Conservation (phyloP, 371 early-diverging fungal species). For the Apophysomyces sp. region DNA sequence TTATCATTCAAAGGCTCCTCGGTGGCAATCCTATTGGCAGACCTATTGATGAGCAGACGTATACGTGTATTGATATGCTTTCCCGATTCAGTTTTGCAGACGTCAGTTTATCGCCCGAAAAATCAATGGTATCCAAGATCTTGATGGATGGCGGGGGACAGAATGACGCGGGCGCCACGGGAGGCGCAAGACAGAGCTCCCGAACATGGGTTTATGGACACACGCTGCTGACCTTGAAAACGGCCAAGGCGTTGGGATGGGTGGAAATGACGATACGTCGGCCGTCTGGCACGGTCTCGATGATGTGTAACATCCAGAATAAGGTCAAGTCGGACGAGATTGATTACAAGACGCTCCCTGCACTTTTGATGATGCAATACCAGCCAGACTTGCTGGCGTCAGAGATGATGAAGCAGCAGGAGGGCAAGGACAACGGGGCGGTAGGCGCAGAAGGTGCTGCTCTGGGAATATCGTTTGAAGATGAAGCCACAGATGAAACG, state of each 20-base stretch:
- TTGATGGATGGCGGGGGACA: slow-evolving; percentile 37
- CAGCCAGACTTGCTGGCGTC: slow-evolving; percentile 40
- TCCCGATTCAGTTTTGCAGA: slow-evolving; percentile 82
- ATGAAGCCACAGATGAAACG: slow-evolving; percentile 4
- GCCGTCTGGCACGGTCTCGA: slow-evolving; percentile 77
- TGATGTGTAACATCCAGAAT: slow-evolving; percentile 77
- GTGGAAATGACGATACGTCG: slow-evolving; percentile 82
- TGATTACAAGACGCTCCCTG: slow-evolving; percentile 56
- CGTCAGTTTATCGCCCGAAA: slow-evolving; percentile 60
- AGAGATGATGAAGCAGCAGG: slow-evolving; percentile 1
- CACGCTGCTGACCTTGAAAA: slow-evolving; percentile 73
- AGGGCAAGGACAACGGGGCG: background rate
- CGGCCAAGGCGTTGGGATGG: slow-evolving; percentile 69
- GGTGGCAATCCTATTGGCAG: slow-evolving; percentile 41
- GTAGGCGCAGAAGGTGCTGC: slow-evolving; percentile 18
- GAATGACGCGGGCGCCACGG: background rate
- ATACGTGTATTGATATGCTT: slow-evolving; percentile 92
- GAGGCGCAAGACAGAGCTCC: slow-evolving; percentile 31
- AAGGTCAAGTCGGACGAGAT: slow-evolving; percentile 57
- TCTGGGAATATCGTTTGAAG: slow-evolving; percentile 19
- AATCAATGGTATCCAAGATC: slow-evolving; percentile 39
- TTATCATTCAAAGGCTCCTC: slow-evolving; percentile 76
- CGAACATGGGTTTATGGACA: slow-evolving; percentile 87
- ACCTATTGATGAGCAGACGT: slow-evolving; percentile 75
- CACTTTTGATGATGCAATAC: slow-evolving; percentile 62